These are phyloP conservation scores for Endotrypanum monterogeii DNA, from an alignment of 208 protist genomes.

Conservation along the genomic window DNA sequence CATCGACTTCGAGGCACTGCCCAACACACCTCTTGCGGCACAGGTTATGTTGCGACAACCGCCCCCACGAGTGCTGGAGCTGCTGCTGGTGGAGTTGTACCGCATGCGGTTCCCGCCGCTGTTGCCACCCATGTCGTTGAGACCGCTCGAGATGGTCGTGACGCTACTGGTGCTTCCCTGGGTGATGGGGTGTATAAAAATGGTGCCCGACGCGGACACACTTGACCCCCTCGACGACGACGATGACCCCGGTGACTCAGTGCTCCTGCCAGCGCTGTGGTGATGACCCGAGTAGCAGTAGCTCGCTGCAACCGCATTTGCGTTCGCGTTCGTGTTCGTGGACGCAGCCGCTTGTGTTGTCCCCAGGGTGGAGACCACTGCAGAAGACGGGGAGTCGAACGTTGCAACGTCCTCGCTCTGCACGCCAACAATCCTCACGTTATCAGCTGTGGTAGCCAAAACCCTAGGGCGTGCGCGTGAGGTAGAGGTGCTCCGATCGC, in stretches of 20 bases:
- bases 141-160: background rate
- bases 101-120: background rate
- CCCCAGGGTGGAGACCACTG: background rate
- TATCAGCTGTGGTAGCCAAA: background rate
- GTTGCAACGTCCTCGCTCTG: background rate
- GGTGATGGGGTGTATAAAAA: constrained; percentile 16
- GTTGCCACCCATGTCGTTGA: constrained; percentile 5
- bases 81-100: background rate
- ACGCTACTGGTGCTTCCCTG: constrained; percentile 3
- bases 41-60: background rate
- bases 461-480: background rate
- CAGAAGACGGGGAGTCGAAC: background rate
- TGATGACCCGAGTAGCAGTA: background rate
- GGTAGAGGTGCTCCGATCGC: background rate
- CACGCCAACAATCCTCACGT: background rate
- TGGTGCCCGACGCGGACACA: constrained; percentile 18
- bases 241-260: background rate
- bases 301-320: background rate
- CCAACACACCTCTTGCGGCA: background rate
- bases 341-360: background rate
- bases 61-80: constrained; percentile 2
- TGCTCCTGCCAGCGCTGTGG: background rate
- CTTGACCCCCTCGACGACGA: constrained; percentile 15
- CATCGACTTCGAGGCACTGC: background rate
- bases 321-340: background rate